phyloP scores from a whole-genome alignment of 2,329 filamentous ascomycete genomes.

The Byssothecium circinans region DNA sequence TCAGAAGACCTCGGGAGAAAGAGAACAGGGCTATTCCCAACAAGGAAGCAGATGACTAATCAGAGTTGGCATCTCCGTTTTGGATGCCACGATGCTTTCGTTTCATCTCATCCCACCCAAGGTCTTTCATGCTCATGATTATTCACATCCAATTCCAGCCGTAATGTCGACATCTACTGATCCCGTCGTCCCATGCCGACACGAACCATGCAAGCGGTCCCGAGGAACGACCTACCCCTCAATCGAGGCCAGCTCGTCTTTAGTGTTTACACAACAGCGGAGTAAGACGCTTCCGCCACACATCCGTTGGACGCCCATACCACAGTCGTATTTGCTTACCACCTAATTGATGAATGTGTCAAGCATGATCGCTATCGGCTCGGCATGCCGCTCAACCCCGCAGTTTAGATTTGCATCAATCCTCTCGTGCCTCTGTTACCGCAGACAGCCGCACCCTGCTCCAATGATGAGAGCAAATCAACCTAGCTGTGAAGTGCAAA shows the following conservation, averaged over 20 bases:
- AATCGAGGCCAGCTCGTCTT: no score
- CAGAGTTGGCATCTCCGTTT: no score
- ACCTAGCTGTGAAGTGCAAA: not conserved
- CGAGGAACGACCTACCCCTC: not conserved
- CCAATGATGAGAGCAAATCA: not conserved
- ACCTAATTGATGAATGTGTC: conserved; percentile 19
- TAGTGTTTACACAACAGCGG: not conserved
- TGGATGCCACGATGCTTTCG: no score
- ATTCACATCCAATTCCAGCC: no score
- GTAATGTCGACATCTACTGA: not conserved
- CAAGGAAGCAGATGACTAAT: no score
- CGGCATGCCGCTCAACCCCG: conserved; percentile 14
- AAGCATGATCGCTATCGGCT: conserved; percentile 12
- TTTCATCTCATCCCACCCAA: no score
- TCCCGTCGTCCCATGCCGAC: not conserved
- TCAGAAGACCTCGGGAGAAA: no score
- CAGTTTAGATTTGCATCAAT: no score
- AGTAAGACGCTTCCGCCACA: not conserved
- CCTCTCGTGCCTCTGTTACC: no score
- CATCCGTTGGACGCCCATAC: not conserved
- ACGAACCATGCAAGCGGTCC: not conserved
- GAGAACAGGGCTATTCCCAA: no score
- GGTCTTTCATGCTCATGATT: no score
- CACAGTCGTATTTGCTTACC: conserved; percentile 10
- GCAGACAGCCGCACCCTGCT: not conserved